Conservation (phyloP, 148 eudicot genomes). For the Linanthus parryae region DNA sequence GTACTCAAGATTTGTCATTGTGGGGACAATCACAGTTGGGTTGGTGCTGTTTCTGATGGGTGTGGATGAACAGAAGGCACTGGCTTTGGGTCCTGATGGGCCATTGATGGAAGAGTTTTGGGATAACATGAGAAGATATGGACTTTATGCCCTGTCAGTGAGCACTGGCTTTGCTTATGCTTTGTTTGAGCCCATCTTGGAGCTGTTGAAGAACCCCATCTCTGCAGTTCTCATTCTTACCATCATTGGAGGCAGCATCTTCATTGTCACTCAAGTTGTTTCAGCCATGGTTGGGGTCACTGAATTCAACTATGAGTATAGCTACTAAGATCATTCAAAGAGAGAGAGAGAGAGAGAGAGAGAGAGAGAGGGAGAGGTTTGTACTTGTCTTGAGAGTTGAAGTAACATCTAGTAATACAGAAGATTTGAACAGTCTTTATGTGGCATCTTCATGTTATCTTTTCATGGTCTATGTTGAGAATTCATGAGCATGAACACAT, state of each 20-base stretch:
- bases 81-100: constrained; percentile 87
- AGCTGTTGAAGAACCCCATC: constrained; percentile 74
- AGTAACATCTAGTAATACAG: too few species aligned
- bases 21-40: constrained; percentile 51
- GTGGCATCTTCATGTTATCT: too few species aligned
- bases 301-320: constrained; percentile 63
- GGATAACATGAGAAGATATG: constrained; percentile 14
- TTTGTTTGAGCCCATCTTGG: constrained; percentile 55
- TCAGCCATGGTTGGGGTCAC: constrained; percentile 76
- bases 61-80: constrained; percentile 46
- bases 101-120: constrained; percentile 55
- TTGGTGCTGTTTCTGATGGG: constrained; percentile 38
- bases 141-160: constrained; percentile 3
- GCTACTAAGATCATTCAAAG: constrained; percentile 25
- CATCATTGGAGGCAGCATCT: constrained; percentile 56
- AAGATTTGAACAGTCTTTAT: too few species aligned
- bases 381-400: too few species aligned
- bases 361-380: too few species aligned
- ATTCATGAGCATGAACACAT: too few species aligned
- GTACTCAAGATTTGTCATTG: constrained; percentile 17
- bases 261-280: constrained; percentile 57
- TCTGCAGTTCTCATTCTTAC: constrained; percentile 54
- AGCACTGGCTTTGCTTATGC: constrained; percentile 19
- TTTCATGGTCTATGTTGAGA: too few species aligned
- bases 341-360: too few species aligned